Percentiles rank a stretch among this genome's conserved stretches.
These are phyloP conservation scores for Apocynum venetum DNA, from an alignment of 257 asterid species.

Conservation along the genomic window DNA sequence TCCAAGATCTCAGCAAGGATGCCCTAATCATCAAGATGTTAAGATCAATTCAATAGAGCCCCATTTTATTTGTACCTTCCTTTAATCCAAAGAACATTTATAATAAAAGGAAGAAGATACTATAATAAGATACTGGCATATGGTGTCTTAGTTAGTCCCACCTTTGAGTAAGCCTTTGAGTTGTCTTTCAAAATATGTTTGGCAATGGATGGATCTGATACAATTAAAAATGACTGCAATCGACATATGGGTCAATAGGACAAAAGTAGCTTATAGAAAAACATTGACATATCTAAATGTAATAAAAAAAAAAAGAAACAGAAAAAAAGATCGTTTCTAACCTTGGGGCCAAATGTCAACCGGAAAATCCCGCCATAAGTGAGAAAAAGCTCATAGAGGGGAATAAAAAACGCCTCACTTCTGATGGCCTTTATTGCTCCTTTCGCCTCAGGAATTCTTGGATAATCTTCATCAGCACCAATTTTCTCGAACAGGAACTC, in stretches of 20 bases:
- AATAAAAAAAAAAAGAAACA: slow-evolving; percentile 2
- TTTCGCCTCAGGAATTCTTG: slow-evolving; percentile 80
- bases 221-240: slow-evolving; percentile 86
- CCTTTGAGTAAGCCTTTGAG: slow-evolving; percentile 90
- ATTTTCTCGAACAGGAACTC: slow-evolving; percentile 45
- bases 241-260: slow-evolving; percentile 23
- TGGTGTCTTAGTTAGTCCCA: slow-evolving; percentile 15
- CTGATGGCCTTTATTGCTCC: slow-evolving; percentile 62
- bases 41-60: slow-evolving; percentile 11
- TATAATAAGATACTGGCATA: slow-evolving; percentile 1
- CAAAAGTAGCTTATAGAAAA: neutral
- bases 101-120: slow-evolving; percentile 4
- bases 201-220: slow-evolving; percentile 87
- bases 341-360: slow-evolving; percentile 96
- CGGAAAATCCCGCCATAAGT: slow-evolving; percentile 88
- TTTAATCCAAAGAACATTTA: neutral
- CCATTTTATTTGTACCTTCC: neutral
- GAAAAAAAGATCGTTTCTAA: slow-evolving; percentile 21
- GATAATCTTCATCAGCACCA: slow-evolving; percentile 41
- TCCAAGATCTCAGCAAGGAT: slow-evolving; percentile 92
- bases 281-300: neutral
- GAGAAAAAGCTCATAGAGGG: slow-evolving; percentile 78
- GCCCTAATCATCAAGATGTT: slow-evolving; percentile 47
- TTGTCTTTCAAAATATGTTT: slow-evolving; percentile 84
- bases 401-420: slow-evolving; percentile 78